These are phyloP conservation scores for Phialophora verrucosa DNA, from an alignment of 2,329 filamentous ascomycete species.

Conservation along the genomic window DNA sequence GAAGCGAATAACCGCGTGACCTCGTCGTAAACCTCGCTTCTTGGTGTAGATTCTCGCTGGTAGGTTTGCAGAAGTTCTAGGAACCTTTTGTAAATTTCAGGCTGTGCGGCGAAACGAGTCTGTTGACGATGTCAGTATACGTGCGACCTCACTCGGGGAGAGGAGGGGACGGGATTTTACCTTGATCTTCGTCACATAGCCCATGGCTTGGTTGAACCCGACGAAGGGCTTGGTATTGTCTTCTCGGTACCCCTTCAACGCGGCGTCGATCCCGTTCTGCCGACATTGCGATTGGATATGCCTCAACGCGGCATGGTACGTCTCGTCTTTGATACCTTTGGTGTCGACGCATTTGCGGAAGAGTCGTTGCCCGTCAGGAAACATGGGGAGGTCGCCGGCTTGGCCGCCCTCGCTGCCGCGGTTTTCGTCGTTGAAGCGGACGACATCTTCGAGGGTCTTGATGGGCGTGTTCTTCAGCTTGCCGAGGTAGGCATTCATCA, in stretches of 20 bases:
- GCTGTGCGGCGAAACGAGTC: neutral
- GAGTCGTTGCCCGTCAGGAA: slow-evolving; percentile 41
- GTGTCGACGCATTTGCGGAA: slow-evolving; percentile 29
- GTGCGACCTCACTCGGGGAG: neutral
- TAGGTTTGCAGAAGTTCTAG: neutral
- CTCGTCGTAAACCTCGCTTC: neutral
- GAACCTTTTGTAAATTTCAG: neutral
- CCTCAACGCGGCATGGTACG: slow-evolving; percentile 40
- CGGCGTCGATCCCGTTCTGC: slow-evolving; percentile 43
- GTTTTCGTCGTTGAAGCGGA: slow-evolving; percentile 36
- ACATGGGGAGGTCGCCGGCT: slow-evolving; percentile 40
- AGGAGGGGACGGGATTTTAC: neutral
- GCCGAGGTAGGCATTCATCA: slow-evolving; percentile 35
- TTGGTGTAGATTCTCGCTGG: neutral
- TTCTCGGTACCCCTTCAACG: slow-evolving; percentile 29
- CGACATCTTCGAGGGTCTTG: slow-evolving; percentile 36
- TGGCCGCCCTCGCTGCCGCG: slow-evolving; percentile 38
- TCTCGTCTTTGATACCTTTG: slow-evolving; percentile 38
- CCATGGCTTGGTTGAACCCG: neutral
- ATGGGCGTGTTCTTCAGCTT: slow-evolving; percentile 35
- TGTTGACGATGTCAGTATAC: neutral
- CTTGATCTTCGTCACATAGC: neutral
- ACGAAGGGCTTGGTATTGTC: neutral
- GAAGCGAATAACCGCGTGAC: neutral
- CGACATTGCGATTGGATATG: slow-evolving; percentile 41